A percentile compares a stretch with the other conserved stretches of the same genome.
Conservation (phyloP, 768 basidiomycete genomes). For the Kwoniella sp. region DNA sequence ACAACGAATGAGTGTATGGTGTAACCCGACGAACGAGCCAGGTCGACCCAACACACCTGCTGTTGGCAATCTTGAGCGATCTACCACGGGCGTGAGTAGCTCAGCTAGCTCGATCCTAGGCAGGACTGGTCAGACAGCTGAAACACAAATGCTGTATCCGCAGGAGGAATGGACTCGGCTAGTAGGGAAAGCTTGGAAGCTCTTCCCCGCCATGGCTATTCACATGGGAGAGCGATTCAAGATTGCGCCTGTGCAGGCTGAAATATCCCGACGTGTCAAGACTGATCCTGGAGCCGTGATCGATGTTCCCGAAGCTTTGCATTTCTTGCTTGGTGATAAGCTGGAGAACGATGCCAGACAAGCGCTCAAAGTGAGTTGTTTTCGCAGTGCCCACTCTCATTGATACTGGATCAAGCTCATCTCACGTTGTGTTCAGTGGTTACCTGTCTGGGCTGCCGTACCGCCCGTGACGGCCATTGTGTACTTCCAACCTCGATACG, state of each 20-base stretch:
- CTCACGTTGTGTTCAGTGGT: slow-evolving; percentile 61
- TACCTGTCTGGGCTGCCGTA: slow-evolving; percentile 85
- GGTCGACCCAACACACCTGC: slow-evolving; percentile 9
- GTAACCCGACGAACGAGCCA: slow-evolving; percentile 77
- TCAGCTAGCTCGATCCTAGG: not conserved
- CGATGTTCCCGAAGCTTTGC: slow-evolving; percentile 76
- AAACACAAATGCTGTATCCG: not conserved
- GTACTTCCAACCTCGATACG: slow-evolving; percentile 77
- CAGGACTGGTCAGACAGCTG: not conserved
- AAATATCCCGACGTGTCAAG: slow-evolving; percentile 74
- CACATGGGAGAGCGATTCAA: slow-evolving; percentile 89
- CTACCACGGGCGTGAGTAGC: slow-evolving; percentile 64
- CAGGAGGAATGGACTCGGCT: slow-evolving; percentile 65
- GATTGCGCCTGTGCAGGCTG: slow-evolving; percentile 64
- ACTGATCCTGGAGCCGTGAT: slow-evolving; percentile 70
- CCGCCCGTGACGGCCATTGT: slow-evolving; percentile 65
- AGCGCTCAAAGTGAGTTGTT: slow-evolving; percentile 70
- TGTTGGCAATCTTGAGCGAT: slow-evolving; percentile 63
- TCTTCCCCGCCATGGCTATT: slow-evolving; percentile 79
- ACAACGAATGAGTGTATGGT: slow-evolving; percentile 81
- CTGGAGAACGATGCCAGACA: slow-evolving; percentile 64
- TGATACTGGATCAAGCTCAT: not conserved
- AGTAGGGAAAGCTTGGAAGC: slow-evolving; percentile 74
- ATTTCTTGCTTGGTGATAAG: slow-evolving; percentile 73
- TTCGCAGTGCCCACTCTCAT: no score